phyloP scores from a whole-genome alignment of 805 yeast species.

The Saturnispora hagleri region DNA sequence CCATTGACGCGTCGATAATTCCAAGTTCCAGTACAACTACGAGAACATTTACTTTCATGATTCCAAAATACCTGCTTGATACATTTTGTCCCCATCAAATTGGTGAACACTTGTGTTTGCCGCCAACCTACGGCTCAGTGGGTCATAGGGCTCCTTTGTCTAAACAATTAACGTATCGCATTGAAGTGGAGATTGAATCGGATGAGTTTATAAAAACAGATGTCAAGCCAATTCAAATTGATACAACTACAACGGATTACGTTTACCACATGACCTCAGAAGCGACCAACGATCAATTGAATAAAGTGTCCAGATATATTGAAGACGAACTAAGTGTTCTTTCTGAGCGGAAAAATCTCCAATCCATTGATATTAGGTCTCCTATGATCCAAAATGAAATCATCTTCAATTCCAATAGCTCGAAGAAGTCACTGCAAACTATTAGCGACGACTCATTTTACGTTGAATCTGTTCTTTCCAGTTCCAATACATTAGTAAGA shows the following conservation, averaged over 20 bases:
- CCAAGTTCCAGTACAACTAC: neutral
- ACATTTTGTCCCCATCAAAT: slow-evolving; percentile 39
- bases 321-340: slow-evolving; percentile 7
- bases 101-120: slow-evolving; percentile 28
- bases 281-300: slow-evolving; percentile 2
- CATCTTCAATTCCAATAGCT: slow-evolving; percentile 6
- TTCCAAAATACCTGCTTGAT: slow-evolving; percentile 45
- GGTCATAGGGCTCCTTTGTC: slow-evolving; percentile 30
- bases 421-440: neutral
- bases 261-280: neutral
- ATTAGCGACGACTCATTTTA: neutral
- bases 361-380: neutral
- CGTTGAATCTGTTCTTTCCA: neutral
- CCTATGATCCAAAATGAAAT: slow-evolving; percentile 8
- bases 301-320: slow-evolving; percentile 8
- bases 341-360: slow-evolving; percentile 7
- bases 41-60: slow-evolving; percentile 38
- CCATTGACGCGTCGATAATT: neutral
- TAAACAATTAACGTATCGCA: slow-evolving; percentile 37
- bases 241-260: neutral
- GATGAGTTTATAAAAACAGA: slow-evolving; percentile 12
- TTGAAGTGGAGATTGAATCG: slow-evolving; percentile 35
- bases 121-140: slow-evolving; percentile 31
- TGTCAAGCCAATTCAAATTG: neutral
- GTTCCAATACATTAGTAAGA: neutral